A percentile compares a stretch with the other conserved stretches of the same genome.
These are phyloP conservation scores for Colletotrichum scovillei DNA, from an alignment of 2,329 filamentous ascomycete species.

Conservation along the genomic window DNA sequence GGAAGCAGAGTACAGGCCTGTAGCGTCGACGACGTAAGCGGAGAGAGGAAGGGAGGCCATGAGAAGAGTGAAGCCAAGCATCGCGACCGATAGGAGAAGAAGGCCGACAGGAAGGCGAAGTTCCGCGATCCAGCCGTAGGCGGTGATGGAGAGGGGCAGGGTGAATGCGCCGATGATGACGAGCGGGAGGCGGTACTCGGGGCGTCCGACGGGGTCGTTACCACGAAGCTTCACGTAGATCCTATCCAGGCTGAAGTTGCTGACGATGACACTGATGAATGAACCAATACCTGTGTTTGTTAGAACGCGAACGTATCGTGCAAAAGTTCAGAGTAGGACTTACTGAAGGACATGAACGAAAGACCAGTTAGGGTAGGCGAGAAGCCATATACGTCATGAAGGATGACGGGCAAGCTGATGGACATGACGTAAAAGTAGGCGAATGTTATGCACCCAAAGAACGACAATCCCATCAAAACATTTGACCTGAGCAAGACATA, in stretches of 20 bases:
- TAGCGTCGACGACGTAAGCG: slow-evolving; percentile 68
- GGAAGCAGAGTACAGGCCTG: slow-evolving; percentile 65
- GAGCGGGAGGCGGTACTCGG: slow-evolving; percentile 67
- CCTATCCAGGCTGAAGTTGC: slow-evolving; percentile 62
- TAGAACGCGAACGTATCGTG: slow-evolving; percentile 25
- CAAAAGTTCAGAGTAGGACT: slow-evolving; percentile 33
- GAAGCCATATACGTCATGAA: slow-evolving; percentile 59
- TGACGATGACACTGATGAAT: slow-evolving; percentile 56
- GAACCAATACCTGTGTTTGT: slow-evolving; percentile 59
- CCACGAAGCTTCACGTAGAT: slow-evolving; percentile 63
- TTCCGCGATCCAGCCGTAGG: slow-evolving; percentile 65
- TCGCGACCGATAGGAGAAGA: slow-evolving; percentile 55
- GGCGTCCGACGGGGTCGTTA: slow-evolving; percentile 53
- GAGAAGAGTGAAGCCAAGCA: slow-evolving; percentile 58
- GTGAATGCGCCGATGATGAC: slow-evolving; percentile 57
- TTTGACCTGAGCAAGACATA: slow-evolving; percentile 60
- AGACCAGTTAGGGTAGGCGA: slow-evolving; percentile 63
- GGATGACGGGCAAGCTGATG: slow-evolving; percentile 63
- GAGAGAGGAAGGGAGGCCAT: slow-evolving; percentile 61
- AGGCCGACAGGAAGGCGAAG: slow-evolving; percentile 52
- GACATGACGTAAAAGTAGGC: slow-evolving; percentile 65
- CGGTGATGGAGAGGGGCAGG: slow-evolving; percentile 56
- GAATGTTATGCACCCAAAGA: slow-evolving; percentile 61
- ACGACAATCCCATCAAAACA: slow-evolving; percentile 61
- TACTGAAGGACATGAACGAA: slow-evolving; percentile 67